Evolutionary conservation across 768 basidiomycete genomes (phyloP).

Genomic region (Crassisporium funariophilum): DNA sequence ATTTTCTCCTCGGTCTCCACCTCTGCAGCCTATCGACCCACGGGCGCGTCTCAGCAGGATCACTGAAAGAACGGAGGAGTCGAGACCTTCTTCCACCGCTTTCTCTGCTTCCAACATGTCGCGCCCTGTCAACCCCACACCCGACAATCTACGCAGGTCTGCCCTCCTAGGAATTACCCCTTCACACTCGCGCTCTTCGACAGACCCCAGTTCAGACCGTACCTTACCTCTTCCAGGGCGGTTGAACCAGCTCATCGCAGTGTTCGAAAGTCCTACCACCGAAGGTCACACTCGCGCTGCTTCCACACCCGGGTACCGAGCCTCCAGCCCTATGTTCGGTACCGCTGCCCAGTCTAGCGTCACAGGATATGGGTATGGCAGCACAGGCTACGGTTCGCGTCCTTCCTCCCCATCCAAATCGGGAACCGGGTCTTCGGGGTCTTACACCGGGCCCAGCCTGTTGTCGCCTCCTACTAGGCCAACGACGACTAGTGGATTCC

Average conservation of each 20-base stretch:
- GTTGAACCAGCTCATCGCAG: conserved; percentile 71
- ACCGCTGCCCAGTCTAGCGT: conserved; percentile 29
- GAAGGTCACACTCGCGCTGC: conserved; percentile 54
- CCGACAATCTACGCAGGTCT: conserved; percentile 51
- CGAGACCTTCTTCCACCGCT: conserved; percentile 56
- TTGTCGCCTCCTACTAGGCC: conserved; percentile 49
- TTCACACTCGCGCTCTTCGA: conserved; percentile 58
- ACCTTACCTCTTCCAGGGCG: conserved; percentile 56
- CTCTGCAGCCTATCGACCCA: conserved; percentile 35
- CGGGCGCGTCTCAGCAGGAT: conserved; percentile 70
- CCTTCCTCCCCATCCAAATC: conserved; percentile 51
- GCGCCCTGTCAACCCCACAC: conserved; percentile 42
- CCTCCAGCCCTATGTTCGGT: conserved; percentile 39
- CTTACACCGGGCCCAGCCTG: conserved; percentile 43
- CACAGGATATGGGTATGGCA: conserved; percentile 33
- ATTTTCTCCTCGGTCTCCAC: conserved; percentile 36
- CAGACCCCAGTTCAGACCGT: conserved; percentile 54
- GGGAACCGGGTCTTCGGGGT: conserved; percentile 33
- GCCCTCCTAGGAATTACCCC: conserved; percentile 38
- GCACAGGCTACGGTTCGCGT: conserved; percentile 41
- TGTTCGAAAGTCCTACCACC: conserved; percentile 55
- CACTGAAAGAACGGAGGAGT: conserved; percentile 75
- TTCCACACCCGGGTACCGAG: conserved; percentile 49
- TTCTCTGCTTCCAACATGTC: conserved; percentile 32
- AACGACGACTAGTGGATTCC: conserved; percentile 32